Evolutionary conservation across 116 monocot genomes (phyloP).

Genomic region (Phalaenopsis hybrid): DNA sequence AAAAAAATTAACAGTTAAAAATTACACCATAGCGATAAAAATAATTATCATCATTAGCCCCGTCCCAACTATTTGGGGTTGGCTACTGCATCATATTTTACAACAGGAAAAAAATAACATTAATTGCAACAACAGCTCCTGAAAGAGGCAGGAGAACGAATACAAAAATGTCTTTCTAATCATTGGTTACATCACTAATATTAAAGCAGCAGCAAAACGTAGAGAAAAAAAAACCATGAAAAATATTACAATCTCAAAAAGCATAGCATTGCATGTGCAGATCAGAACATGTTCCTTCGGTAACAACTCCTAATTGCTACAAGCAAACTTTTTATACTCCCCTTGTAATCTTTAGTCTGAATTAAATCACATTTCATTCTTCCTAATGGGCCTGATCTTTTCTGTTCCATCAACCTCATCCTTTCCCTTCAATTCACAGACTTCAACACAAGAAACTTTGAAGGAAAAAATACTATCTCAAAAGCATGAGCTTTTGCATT

Average conservation of each 20-base stretch:
- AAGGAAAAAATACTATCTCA: too few relatives aligned
- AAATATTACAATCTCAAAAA: background rate
- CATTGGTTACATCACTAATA: background rate
- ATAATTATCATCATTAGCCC: background rate
- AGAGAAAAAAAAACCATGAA: background rate
- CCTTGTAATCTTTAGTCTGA: background rate
- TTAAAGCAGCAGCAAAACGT: background rate
- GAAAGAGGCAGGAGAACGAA: background rate
- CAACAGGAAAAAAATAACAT: background rate
- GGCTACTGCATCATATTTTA: background rate
- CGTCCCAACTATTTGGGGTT: background rate
- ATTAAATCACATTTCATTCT: background rate
- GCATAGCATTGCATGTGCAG: background rate
- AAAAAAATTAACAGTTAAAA: slow-evolving; percentile 2
- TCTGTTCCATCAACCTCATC: background rate
- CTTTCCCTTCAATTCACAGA: too few relatives aligned
- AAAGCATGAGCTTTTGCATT: too few relatives aligned
- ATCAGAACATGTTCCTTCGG: background rate
- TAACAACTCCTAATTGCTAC: background rate
- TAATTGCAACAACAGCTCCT: background rate
- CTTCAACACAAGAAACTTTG: too few relatives aligned
- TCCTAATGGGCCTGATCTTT: background rate
- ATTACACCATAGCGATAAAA: background rate
- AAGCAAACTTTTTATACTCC: background rate
- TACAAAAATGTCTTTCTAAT: background rate